phyloP scores from a whole-genome alignment of 306 rosid genomes.

The Glycine latifolia region DNA sequence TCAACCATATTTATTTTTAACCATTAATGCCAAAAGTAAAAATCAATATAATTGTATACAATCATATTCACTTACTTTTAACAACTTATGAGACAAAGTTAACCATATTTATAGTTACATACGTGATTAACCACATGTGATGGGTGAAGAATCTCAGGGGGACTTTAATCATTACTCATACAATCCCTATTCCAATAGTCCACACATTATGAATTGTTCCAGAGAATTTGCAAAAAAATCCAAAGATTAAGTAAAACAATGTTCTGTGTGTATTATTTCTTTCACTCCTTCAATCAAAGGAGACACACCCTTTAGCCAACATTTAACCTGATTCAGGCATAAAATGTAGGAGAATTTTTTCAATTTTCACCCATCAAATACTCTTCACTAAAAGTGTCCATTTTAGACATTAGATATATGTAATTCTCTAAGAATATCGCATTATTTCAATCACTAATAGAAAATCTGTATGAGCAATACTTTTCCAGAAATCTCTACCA shows the following conservation, averaged over 20 bases:
- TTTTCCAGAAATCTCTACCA: conserved; percentile 56
- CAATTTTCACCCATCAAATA: conserved; percentile 18
- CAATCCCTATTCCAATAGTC: conserved; percentile 8
- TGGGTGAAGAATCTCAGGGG: background rate
- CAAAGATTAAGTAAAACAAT: conserved; percentile 7
- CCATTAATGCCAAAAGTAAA: background rate
- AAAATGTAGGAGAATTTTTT: background rate
- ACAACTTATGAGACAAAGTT: background rate
- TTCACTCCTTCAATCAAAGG: conserved; percentile 2
- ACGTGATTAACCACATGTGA: background rate
- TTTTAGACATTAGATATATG: background rate
- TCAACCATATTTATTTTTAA: background rate
- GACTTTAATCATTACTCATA: background rate
- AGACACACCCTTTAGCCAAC: background rate
- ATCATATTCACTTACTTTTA: background rate
- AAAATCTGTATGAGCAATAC: conserved; percentile 25
- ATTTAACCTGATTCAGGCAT: conserved; percentile 23
- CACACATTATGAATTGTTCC: background rate
- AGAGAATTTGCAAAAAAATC: conserved; percentile 20
- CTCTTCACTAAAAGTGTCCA: conserved; percentile 25
- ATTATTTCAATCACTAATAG: conserved; percentile 31
- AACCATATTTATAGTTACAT: background rate
- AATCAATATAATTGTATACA: background rate
- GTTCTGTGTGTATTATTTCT: conserved; percentile 4
- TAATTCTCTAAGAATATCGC: conserved; percentile 8